These are phyloP conservation scores for Coffea humblotiana DNA, from an alignment of 305 asterid species.

Conservation along the genomic window DNA sequence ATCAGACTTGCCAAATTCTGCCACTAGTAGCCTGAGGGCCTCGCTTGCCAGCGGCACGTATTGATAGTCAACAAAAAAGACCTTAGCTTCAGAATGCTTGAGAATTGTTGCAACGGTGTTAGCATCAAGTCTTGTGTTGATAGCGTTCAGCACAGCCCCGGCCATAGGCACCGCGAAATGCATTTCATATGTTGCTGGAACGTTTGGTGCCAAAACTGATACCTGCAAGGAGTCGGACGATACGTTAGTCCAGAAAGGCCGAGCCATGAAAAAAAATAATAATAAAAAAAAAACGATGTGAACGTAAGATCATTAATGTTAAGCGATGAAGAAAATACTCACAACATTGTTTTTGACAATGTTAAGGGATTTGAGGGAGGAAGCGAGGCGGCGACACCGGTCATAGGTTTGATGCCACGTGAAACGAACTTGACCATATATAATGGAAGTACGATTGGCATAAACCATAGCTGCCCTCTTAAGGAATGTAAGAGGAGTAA, in stretches of 20 bases:
- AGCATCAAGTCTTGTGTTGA: slow-evolving; percentile 77
- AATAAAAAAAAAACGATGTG: neutral
- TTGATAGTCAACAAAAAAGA: slow-evolving; percentile 65
- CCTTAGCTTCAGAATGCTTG: slow-evolving; percentile 64
- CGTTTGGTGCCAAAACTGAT: slow-evolving; percentile 80
- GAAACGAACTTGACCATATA: slow-evolving; percentile 31
- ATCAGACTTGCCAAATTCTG: slow-evolving; percentile 16
- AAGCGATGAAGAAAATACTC: slow-evolving; percentile 5
- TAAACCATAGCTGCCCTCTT: slow-evolving; percentile 33
- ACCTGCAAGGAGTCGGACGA: slow-evolving; percentile 34
- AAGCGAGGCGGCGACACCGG: slow-evolving; percentile 41
- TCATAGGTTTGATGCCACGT: slow-evolving; percentile 38
- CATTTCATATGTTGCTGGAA: slow-evolving; percentile 83
- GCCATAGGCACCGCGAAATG: slow-evolving; percentile 97
- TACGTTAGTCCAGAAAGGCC: neutral
- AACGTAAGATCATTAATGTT: too few species aligned
- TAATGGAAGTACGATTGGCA: slow-evolving; percentile 34
- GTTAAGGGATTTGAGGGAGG: slow-evolving; percentile 30
- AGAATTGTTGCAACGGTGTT: slow-evolving; percentile 61
- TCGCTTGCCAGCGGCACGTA: slow-evolving; percentile 45
- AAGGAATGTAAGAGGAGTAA: slow-evolving; percentile 33
- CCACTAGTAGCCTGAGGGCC: slow-evolving; percentile 45
- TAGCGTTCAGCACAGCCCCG: slow-evolving; percentile 76
- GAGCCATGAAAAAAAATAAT: neutral
- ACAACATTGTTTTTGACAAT: slow-evolving; percentile 39